Base-by-base conservation (phyloP, 441 rosid genomes). In the Euphorbia celastroides region DNA sequence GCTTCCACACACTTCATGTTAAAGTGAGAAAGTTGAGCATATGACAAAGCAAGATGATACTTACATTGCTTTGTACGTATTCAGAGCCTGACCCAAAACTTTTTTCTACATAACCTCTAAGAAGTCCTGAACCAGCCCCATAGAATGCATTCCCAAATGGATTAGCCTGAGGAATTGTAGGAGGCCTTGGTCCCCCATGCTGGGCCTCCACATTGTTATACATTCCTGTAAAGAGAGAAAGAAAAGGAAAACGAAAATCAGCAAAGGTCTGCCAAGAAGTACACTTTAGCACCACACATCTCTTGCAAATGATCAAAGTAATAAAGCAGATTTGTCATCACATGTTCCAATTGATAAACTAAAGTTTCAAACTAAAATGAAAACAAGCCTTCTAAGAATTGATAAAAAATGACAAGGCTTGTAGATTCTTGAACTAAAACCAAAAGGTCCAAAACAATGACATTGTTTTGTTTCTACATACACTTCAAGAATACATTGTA, bases 11-110 rank as follows among this genome's bases (percentile, higher is more conserved):
- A 51, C 56, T 51, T 20, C 19, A 48, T 1, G 52, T 48, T 28
- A 41, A 5, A 19, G 20, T 44, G 2, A 7, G 19, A 36, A 16
- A 61, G 46, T 66, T 70, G 54, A 64, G 44, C 56, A 28, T 19
- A 62, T 13, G 7, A n/a, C 22, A 73, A 28, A 32, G 52, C 5
- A 30, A 58, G 14, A 62, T 31, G 59, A 56, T 10, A 70, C 96
- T 86, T 79, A 92, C 98, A 81, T 93, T 93, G 80, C 97, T 87
- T 80, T 93, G 98, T 64, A 93, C 97, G 69, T 93, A 93, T 73
- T 93, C 97, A 36, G 96, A 88, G 73, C 96, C 90, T 1, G 98
- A 88, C 20, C 98, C 98, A 11, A 93, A 76, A 64, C 90, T 82
- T 75, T 82, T 90, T 81, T 83, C 98, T 36, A 97, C 97, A 67